phyloP scores from a whole-genome alignment of 1,284 basidiomycete genomes.

The Phellinidium pouzarii region DNA sequence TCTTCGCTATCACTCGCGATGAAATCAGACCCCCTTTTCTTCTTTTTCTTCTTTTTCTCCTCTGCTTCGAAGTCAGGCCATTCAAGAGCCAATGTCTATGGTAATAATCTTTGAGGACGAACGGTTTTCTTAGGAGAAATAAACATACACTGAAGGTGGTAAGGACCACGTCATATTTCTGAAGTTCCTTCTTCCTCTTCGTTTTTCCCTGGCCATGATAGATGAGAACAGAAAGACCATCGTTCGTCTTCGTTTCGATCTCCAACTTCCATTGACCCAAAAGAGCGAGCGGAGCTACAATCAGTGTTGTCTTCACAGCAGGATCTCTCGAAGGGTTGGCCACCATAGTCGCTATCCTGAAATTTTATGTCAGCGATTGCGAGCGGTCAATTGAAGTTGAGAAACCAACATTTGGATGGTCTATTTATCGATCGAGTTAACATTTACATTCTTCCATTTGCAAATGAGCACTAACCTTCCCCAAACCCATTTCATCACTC shows the following conservation, averaged over 20 bases:
- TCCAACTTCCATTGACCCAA: constrained; percentile 55
- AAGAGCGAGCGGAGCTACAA: constrained; percentile 49
- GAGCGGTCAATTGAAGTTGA: background rate
- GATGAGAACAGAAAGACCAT: constrained; percentile 38
- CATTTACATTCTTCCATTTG: background rate
- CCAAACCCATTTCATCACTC: constrained; percentile 69
- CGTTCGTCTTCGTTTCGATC: constrained; percentile 48
- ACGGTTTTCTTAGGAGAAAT: background rate
- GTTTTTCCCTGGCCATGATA: constrained; percentile 50
- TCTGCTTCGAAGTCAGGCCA: constrained; percentile 49
- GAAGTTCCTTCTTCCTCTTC: constrained; percentile 36
- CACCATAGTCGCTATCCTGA: constrained; percentile 42
- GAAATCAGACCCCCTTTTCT: constrained; percentile 32
- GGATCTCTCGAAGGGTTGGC: constrained; percentile 39
- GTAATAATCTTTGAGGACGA: background rate
- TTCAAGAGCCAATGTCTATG: constrained; percentile 47
- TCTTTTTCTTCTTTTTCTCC: constrained; percentile 33
- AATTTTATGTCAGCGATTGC: background rate
- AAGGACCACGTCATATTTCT: constrained; percentile 49
- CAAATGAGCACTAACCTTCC: constrained; percentile 10
- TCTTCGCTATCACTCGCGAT: constrained; percentile 35
- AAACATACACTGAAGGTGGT: constrained; percentile 45
- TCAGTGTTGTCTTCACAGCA: constrained; percentile 44
- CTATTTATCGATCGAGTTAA: constrained; percentile 22
- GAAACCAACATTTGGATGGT: constrained; percentile 41